Conservation (phyloP, 352 stramenopile genomes). For the Phytophthora sansomeana region DNA sequence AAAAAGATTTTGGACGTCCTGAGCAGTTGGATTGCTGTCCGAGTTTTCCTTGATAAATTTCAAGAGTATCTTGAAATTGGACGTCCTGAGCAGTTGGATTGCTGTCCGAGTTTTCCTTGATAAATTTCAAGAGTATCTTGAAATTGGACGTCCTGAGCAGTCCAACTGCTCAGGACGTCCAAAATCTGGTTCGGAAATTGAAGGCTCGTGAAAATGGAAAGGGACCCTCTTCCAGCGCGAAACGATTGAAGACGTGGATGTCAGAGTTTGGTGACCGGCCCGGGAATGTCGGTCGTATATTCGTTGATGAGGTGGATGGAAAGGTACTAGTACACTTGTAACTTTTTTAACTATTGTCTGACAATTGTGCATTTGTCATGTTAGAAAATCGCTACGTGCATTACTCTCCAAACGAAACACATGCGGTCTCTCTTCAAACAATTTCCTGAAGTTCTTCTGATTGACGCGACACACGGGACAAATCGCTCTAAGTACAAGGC, state of each 20-base stretch:
- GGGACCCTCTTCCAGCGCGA: neutral
- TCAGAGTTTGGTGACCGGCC: neutral
- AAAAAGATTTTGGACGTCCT: too few species aligned
- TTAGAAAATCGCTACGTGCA: conserved; percentile 28
- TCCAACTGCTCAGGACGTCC: neutral
- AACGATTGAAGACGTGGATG: conserved; percentile 12
- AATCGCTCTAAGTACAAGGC: conserved; percentile 36
- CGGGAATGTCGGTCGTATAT: conserved; percentile 9
- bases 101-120: too few species aligned
- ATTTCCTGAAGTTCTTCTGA: conserved; percentile 28
- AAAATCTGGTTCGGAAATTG: conserved; percentile 11
- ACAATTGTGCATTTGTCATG: too few species aligned
- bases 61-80: too few species aligned
- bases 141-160: conserved; percentile 8
- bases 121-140: conserved; percentile 3
- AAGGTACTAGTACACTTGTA: too few species aligned
- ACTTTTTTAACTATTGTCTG: too few species aligned
- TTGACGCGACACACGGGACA: conserved; percentile 31
- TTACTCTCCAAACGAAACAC: conserved; percentile 29
- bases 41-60: too few species aligned
- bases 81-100: too few species aligned
- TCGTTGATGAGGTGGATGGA: neutral
- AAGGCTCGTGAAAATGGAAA: conserved; percentile 1
- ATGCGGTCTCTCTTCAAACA: conserved; percentile 15
- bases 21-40: too few species aligned